A percentile compares a stretch with the other conserved stretches of the same genome.
phyloP scores from a whole-genome alignment of 2,329 filamentous ascomycete species.

The Fusarium agapanthi region DNA sequence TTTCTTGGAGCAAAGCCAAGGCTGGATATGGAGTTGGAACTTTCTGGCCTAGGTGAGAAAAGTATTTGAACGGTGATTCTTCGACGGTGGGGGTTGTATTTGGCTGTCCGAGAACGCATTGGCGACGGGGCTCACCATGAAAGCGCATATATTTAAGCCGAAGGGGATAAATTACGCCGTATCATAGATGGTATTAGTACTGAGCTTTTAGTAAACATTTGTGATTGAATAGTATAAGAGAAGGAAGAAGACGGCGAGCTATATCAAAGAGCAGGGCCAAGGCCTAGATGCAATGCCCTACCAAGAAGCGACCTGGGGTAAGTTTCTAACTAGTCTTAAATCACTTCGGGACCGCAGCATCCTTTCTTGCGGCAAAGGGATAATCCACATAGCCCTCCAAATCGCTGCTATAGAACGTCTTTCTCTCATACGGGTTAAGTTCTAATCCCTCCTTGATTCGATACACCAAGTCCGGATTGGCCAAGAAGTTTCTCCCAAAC shows the following conservation, averaged over 20 bases:
- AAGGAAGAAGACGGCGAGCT: accelerated
- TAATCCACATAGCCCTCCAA: constrained; percentile 43
- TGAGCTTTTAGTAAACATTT: accelerated
- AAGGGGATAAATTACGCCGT: accelerated
- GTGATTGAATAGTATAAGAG: too few species aligned
- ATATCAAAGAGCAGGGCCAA: accelerated
- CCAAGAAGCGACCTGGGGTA: accelerated
- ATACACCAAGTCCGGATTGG: constrained; percentile 42
- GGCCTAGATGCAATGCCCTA: accelerated
- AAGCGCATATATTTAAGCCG: accelerated
- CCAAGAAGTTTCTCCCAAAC: constrained; percentile 47
- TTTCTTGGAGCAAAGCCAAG: not conserved
- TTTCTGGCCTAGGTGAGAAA: accelerated
- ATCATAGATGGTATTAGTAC: accelerated
- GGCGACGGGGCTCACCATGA: accelerated
- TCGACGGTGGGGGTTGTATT: not conserved
- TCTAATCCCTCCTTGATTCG: constrained; percentile 40
- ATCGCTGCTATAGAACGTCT: constrained; percentile 40
- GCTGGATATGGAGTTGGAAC: not conserved
- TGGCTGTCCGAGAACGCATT: too few species aligned
- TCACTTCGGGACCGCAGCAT: accelerated
- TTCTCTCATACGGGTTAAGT: constrained; percentile 39
- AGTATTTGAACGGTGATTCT: accelerated
- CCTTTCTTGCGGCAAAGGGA: constrained; percentile 4
- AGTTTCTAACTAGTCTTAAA: accelerated